Percentiles rank a stretch among this genome's conserved stretches.
Conservation (phyloP, 192 early-diverging fungal genomes). For the Funneliformis mosseae region DNA sequence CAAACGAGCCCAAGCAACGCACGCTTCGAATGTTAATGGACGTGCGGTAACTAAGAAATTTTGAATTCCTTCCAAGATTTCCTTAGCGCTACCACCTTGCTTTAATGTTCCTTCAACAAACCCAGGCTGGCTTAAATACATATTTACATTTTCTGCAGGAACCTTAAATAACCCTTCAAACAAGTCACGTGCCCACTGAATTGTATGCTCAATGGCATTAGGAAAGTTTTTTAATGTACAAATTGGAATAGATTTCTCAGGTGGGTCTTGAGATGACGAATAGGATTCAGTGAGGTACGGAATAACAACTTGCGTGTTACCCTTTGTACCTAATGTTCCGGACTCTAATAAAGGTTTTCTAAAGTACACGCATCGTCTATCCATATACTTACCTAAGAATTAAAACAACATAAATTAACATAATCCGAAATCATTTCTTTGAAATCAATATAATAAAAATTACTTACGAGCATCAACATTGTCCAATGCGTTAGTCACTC, state of each 20-base stretch:
- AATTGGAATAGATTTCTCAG: constrained; percentile 92
- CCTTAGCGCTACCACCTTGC: constrained; percentile 79
- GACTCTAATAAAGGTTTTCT: constrained; percentile 95
- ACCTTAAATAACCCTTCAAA: constrained; percentile 94
- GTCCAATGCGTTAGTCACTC: constrained; percentile 97
- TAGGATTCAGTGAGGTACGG: constrained; percentile 98
- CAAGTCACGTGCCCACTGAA: constrained; percentile 96
- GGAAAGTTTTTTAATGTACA: constrained; percentile 93
- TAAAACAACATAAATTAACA: neutral
- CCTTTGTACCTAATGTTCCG: constrained; percentile 98
- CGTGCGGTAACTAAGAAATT: constrained; percentile 77
- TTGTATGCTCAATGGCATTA: constrained; percentile 85
- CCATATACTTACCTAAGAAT: constrained; percentile 74
- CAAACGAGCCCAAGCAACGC: constrained; percentile 87
- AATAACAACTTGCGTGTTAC: constrained; percentile 98
- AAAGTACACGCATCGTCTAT: constrained; percentile 95
- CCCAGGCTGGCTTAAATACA: constrained; percentile 85
- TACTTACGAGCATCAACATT: constrained; percentile 93
- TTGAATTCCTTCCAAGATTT: constrained; percentile 75
- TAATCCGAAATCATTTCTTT: neutral
- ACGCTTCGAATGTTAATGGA: constrained; percentile 88
- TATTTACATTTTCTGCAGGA: constrained; percentile 93
- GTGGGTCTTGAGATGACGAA: constrained; percentile 96
- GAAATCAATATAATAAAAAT: neutral
- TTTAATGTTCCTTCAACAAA: constrained; percentile 76